These are phyloP conservation scores for Ophiostoma populinum DNA, from an alignment of 2,329 filamentous ascomycete genomes.

Conservation along the genomic window DNA sequence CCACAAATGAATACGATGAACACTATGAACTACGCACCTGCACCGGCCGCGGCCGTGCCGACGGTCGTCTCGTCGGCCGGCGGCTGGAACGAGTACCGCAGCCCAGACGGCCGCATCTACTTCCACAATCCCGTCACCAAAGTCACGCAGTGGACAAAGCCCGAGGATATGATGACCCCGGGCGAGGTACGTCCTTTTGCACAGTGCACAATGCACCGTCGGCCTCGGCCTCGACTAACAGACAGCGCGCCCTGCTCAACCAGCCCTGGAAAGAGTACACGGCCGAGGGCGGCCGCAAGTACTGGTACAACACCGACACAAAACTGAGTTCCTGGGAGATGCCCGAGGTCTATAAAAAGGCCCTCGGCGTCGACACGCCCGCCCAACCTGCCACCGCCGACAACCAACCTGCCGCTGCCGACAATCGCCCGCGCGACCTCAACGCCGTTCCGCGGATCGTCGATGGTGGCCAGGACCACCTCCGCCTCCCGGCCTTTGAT, in stretches of 20 bases:
- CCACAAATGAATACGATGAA: too few species aligned
- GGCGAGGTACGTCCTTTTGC: constrained; percentile 43
- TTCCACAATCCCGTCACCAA: constrained; percentile 83
- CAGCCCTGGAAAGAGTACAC: constrained; percentile 91
- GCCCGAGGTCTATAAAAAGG: constrained; percentile 65
- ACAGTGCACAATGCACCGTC: too few species aligned
- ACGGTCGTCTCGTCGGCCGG: constrained; percentile 11
- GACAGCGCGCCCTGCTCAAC: constrained; percentile 58
- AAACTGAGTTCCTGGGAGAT: constrained; percentile 92
- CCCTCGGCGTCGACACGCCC: constrained; percentile 48
- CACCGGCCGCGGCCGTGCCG: background rate
- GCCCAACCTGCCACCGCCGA: too few species aligned
- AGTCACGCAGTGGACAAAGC: constrained; percentile 86
- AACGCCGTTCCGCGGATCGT: too few species aligned
- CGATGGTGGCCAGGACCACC: too few species aligned
- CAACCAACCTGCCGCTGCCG: too few species aligned
- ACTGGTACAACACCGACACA: constrained; percentile 89
- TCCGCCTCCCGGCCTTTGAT: too few species aligned
- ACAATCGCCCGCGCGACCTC: constrained; percentile 2
- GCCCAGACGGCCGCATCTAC: constrained; percentile 68
- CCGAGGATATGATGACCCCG: constrained; percentile 69
- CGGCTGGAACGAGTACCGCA: constrained; percentile 67
- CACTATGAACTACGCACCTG: too few species aligned
- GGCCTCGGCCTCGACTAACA: too few species aligned
- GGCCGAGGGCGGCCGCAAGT: constrained; percentile 70